Evolutionary conservation across 1,139 yeast genomes (phyloP), one percentile per base, ranked within the genome.

Genomic region (Arxiozyma heterogenica): DNA sequence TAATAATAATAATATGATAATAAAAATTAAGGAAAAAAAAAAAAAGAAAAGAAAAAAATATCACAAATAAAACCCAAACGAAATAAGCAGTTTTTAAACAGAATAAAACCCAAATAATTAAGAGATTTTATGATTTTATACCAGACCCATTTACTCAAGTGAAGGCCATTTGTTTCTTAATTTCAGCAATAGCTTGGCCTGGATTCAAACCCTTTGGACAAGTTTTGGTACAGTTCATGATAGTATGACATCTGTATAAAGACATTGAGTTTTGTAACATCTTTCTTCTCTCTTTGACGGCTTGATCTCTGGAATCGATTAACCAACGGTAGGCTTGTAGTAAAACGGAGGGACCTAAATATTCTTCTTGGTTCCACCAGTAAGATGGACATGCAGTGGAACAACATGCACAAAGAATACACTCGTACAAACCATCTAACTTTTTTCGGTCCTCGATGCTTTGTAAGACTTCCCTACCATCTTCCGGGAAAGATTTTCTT

Each of bases 301-400:
- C 96, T 73, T 89, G 84, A 73, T 93, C 99, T 77, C 99, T 86
- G 51, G 96, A 86, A 74, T 93, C 99, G 61, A 90, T 83, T 79
- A 93, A 84, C 98, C 98, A 93, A 79, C 98, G 84, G 81, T 84
- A 93, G 55, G 98, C 97, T 78, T 93, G 98, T 97, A 93, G 88
- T 73, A 93, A 81, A 56, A 93, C 98, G 34, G 98, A 98, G 41
- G 98, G 98, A 56, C 98, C 98, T 67, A 94, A 79, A 76, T 94
- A 94, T 78, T 94, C 95, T 75, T 91, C 96, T 76, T 90, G 96
- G 77, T 94, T 94, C 99, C 99, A 94, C 98, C 99, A 94, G 81
- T 94, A 94, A 8, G 98, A 90, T 53, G 99, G 98, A 78, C 99
- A 93, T 41, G 98, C 83, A 52, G 99, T 94, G 44, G 98, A 91